phyloP scores from a whole-genome alignment of 129 eudicot genomes.

The Calendula officinalis region DNA sequence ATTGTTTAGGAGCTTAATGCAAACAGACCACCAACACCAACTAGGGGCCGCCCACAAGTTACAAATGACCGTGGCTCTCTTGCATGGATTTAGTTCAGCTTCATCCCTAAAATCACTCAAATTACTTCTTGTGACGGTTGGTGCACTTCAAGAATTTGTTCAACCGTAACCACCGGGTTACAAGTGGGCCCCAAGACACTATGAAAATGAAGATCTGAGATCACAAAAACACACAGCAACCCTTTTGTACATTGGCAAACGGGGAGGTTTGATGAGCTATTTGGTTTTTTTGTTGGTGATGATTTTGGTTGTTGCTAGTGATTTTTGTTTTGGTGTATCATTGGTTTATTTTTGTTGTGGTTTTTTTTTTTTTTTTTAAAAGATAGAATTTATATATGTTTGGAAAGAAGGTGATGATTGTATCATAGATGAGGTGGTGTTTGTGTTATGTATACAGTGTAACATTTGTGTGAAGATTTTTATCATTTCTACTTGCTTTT shows the following conservation, averaged over 20 bases:
- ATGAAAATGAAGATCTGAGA: slow-evolving; percentile 22
- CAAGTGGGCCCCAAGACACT: slow-evolving; percentile 22
- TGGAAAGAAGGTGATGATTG: slow-evolving; percentile 35
- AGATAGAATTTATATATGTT: slow-evolving; percentile 28
- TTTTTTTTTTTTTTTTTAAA: no score
- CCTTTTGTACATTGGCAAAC: slow-evolving; percentile 9
- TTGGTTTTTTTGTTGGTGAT: slow-evolving; percentile 9
- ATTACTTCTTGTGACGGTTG: slow-evolving; percentile 3
- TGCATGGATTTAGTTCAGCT: slow-evolving; percentile 64
- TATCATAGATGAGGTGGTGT: slow-evolving; percentile 55
- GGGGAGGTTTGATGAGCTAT: not conserved
- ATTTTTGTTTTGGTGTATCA: slow-evolving; percentile 41
- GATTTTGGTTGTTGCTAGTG: slow-evolving; percentile 30
- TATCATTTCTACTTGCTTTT: not conserved
- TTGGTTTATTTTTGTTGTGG: slow-evolving; percentile 29
- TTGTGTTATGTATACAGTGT: slow-evolving; percentile 48
- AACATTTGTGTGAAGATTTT: slow-evolving; percentile 46
- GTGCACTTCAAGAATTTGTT: slow-evolving; percentile 17
- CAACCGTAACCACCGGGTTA: slow-evolving; percentile 8
- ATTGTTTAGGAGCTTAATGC: slow-evolving; percentile 79
- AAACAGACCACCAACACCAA: slow-evolving; percentile 98
- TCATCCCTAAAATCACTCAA: slow-evolving; percentile 8
- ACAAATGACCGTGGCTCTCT: slow-evolving; percentile 85
- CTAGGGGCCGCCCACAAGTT: slow-evolving; percentile 99
- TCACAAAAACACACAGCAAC: slow-evolving; percentile 16